Evolutionary conservation across 768 basidiomycete species (phyloP).

Genomic region (Postia placenta): DNA sequence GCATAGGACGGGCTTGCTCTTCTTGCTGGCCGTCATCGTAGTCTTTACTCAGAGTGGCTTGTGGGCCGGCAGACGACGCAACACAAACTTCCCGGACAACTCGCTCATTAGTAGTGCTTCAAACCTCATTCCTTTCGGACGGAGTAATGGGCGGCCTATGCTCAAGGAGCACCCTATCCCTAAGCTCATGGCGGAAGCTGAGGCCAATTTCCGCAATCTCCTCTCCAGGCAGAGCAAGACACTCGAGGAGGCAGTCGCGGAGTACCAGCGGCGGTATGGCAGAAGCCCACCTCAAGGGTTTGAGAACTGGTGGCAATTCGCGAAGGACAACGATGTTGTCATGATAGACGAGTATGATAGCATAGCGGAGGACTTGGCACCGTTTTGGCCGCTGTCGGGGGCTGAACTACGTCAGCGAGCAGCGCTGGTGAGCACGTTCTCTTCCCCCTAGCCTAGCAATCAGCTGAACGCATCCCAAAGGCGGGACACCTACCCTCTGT

Average conservation of each 20-base stretch:
- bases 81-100: constrained; percentile 20
- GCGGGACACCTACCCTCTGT: constrained; percentile 78
- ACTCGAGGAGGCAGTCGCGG: constrained; percentile 67
- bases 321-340: constrained; percentile 60
- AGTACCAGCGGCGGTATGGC: constrained; percentile 75
- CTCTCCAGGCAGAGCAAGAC: constrained; percentile 75
- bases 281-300: constrained; percentile 86
- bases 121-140: constrained; percentile 18
- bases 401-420: constrained; percentile 65
- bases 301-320: constrained; percentile 86
- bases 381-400: constrained; percentile 75
- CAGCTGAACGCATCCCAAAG: constrained; percentile 27
- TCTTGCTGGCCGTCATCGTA: constrained; percentile 20
- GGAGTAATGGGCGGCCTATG: constrained; percentile 10
- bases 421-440: constrained; percentile 38
- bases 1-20: constrained; percentile 22
- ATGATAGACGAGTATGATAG: constrained; percentile 90
- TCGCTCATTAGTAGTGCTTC: constrained; percentile 16
- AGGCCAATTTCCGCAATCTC: constrained; percentile 58
- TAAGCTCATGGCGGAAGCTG: constrained; percentile 77
- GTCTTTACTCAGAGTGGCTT: constrained; percentile 29
- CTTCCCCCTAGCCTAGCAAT: neutral
- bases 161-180: constrained; percentile 74
- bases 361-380: constrained; percentile 71
- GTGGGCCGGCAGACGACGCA: constrained; percentile 23